phyloP scores from a whole-genome alignment of 306 rosid genomes.

The Begonia masoniana region DNA sequence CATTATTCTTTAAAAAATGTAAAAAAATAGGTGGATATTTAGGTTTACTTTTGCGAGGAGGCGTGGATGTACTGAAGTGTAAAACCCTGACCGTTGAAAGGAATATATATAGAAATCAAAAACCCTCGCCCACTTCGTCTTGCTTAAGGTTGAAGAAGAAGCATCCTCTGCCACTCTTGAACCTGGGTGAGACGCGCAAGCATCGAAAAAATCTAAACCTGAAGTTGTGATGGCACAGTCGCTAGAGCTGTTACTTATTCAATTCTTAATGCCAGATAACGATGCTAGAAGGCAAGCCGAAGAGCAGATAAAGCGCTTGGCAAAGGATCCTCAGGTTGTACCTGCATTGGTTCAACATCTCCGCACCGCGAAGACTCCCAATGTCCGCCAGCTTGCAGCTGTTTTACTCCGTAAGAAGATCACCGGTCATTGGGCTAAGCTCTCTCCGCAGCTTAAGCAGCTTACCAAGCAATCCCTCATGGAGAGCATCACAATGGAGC shows the following conservation, averaged over 20 bases:
- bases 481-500: conserved; percentile 83
- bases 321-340: conserved; percentile 88
- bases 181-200: too few species aligned
- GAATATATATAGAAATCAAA: too few species aligned
- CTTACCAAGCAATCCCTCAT: conserved; percentile 76
- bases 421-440: conserved; percentile 98
- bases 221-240: conserved; percentile 63
- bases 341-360: conserved; percentile 85
- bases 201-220: too few species aligned
- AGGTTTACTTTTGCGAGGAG: too few species aligned
- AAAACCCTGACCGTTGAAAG: too few species aligned
- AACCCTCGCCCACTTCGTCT: too few species aligned
- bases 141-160: too few species aligned
- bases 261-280: conserved; percentile 94
- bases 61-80: too few species aligned
- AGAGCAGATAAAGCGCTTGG: conserved; percentile 85
- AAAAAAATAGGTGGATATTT: too few species aligned
- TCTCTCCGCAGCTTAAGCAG: conserved; percentile 53
- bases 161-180: too few species aligned
- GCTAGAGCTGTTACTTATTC: conserved; percentile 76
- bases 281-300: conserved; percentile 98
- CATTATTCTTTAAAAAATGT: too few species aligned
- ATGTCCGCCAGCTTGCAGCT: conserved; percentile 89
- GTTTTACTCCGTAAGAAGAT: conserved; percentile 94
- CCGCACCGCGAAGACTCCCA: conserved; percentile 95